phyloP scores from a whole-genome alignment of 2,329 filamentous ascomycete genomes.

The Karstenula rhodostoma region DNA sequence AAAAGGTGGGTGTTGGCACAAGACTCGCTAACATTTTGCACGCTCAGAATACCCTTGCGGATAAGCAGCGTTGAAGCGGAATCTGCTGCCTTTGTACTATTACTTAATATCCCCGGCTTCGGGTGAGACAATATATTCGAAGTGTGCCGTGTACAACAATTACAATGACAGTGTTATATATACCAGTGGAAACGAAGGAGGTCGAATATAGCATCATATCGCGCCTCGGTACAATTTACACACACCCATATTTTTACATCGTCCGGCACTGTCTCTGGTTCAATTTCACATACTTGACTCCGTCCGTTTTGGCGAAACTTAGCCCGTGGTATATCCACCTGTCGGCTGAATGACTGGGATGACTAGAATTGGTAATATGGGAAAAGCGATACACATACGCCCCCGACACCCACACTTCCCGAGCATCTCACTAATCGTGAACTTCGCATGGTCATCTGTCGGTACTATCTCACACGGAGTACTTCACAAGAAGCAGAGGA shows the following conservation, averaged over 20 bases:
- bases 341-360: constrained; percentile 1
- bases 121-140: neutral
- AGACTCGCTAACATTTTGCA: neutral
- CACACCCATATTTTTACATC: neutral
- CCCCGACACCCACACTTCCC: neutral
- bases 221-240: neutral
- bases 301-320: too few relatives aligned
- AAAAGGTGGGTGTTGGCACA: too few relatives aligned
- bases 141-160: neutral
- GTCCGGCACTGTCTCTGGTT: neutral
- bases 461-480: too few relatives aligned
- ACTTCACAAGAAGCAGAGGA: too few relatives aligned
- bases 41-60: neutral
- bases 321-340: neutral
- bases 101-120: neutral
- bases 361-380: neutral
- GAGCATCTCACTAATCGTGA: too few relatives aligned
- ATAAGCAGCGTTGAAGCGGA: neutral
- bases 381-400: neutral
- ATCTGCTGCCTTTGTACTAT: neutral
- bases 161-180: too few relatives aligned
- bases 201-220: too few relatives aligned
- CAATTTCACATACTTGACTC: too few relatives aligned
- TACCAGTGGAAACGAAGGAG: too few relatives aligned
- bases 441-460: too few relatives aligned